Evolutionary conservation across 2,329 filamentous ascomycete species (phyloP).

Genomic region (Apiospora pterosperma): DNA sequence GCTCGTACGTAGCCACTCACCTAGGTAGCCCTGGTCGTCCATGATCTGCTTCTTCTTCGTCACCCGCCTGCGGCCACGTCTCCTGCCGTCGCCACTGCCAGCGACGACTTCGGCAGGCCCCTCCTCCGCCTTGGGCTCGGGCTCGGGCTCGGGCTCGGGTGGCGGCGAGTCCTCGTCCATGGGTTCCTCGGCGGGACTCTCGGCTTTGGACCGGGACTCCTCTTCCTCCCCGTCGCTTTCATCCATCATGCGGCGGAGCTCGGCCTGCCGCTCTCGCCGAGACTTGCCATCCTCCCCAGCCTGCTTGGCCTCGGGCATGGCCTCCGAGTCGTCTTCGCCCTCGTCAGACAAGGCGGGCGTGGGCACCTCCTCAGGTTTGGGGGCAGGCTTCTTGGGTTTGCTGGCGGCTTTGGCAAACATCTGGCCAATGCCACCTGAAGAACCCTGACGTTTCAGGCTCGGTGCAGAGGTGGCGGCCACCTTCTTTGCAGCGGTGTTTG

Average conservation of each 20-base stretch:
- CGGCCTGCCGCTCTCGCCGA: constrained; percentile 23
- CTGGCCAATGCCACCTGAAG: constrained; percentile 27
- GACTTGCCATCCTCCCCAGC: constrained; percentile 16
- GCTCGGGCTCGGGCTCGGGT: background rate
- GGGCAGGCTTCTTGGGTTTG: constrained; percentile 26
- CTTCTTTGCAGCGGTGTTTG: constrained; percentile 38
- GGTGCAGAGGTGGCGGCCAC: constrained; percentile 19
- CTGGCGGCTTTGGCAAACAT: constrained; percentile 31
- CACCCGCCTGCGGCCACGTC: constrained; percentile 27
- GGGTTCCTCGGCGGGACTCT: constrained; percentile 21
- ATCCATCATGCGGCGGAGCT: constrained; percentile 31
- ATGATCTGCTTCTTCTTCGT: constrained; percentile 30
- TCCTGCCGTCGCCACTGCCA: constrained; percentile 22
- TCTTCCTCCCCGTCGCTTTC: constrained; percentile 29
- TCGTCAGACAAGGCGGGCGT: constrained; percentile 28
- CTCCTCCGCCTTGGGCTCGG: constrained; percentile 1
- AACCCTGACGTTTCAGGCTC: constrained; percentile 47
- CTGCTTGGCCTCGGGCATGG: constrained; percentile 19
- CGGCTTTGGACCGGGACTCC: constrained; percentile 16
- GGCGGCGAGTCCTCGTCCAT: constrained; percentile 20
- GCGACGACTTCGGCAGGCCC: constrained; percentile 20
- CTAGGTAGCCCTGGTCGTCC: constrained; percentile 30
- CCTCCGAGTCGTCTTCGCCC: constrained; percentile 27
- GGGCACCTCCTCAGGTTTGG: constrained; percentile 15
- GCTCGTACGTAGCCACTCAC: background rate